A percentile compares a stretch with the other conserved stretches of the same genome.
Conservation (phyloP, 2,329 filamentous ascomycete genomes). For the Colletotrichum cuscutae region DNA sequence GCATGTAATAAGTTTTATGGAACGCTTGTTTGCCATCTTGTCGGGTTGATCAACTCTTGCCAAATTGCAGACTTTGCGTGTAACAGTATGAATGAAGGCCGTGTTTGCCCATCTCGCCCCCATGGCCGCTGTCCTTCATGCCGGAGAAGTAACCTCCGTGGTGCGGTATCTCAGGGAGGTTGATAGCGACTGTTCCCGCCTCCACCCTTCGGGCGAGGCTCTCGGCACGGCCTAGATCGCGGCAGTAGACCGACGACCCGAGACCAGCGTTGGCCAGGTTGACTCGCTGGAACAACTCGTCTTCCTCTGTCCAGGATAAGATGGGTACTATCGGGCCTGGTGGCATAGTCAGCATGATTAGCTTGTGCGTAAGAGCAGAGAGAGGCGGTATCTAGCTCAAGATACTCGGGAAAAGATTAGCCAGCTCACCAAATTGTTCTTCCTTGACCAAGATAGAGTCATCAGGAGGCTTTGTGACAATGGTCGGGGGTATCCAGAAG, state of each 20-base stretch:
- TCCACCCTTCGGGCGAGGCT: slow-evolving; percentile 64
- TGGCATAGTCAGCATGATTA: neutral
- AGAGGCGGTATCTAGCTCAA: too few relatives aligned
- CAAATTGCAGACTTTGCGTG: slow-evolving; percentile 44
- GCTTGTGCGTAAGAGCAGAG: neutral
- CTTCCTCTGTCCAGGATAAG: slow-evolving; percentile 69
- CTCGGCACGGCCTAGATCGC: slow-evolving; percentile 60
- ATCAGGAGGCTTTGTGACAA: slow-evolving; percentile 69
- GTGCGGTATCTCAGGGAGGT: slow-evolving; percentile 49
- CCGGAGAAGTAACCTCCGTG: slow-evolving; percentile 44
- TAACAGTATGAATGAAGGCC: slow-evolving; percentile 46
- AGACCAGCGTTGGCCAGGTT: slow-evolving; percentile 65
- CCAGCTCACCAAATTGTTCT: slow-evolving; percentile 54
- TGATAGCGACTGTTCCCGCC: slow-evolving; percentile 70
- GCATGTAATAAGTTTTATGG: neutral
- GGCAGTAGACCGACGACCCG: slow-evolving; percentile 67
- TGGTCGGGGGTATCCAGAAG: slow-evolving; percentile 66
- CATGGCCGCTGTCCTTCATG: slow-evolving; percentile 46
- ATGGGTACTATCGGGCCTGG: slow-evolving; percentile 71
- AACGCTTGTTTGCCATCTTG: too few relatives aligned
- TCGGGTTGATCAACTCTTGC: slow-evolving; percentile 34
- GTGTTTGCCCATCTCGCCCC: slow-evolving; percentile 47
- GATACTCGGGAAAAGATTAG: neutral
- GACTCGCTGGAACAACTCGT: slow-evolving; percentile 66
- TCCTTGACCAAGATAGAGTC: slow-evolving; percentile 64